Conservation (phyloP, 352 stramenopile species). For the Salisapilia sapeloensis region DNA sequence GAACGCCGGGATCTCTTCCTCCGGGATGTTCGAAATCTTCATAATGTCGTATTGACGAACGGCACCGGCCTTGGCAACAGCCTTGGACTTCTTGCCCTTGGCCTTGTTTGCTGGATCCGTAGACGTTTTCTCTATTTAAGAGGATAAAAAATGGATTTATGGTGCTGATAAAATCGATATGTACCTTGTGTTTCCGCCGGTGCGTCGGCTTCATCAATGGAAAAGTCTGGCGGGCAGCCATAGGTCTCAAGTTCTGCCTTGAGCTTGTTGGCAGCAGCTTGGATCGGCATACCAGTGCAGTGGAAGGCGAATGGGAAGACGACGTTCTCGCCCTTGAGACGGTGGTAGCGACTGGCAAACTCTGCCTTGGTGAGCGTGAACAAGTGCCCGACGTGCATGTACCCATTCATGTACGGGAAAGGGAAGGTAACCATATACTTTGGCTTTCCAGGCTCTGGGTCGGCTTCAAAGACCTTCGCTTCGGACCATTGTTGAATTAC, state of each 20-base stretch:
- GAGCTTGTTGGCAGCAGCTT: constrained; percentile 98
- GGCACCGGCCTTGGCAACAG: constrained; percentile 94
- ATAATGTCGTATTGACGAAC: constrained; percentile 99
- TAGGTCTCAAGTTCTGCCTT: constrained; percentile 93
- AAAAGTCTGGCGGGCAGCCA: constrained; percentile 90
- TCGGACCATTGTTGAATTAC: constrained; percentile 83
- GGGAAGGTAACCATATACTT: constrained; percentile 99
- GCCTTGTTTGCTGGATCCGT: constrained; percentile 71
- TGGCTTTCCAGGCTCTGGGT: constrained; percentile 51
- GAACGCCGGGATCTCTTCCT: constrained; percentile 95
- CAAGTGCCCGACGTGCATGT: constrained; percentile 94
- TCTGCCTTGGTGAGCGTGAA: constrained; percentile 99
- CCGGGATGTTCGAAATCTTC: constrained; percentile 80
- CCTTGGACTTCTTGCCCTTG: constrained; percentile 97
- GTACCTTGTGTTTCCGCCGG: constrained; percentile 8
- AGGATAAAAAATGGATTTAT: background rate
- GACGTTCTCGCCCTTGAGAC: constrained; percentile 97
- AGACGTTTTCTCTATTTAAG: constrained; percentile 50
- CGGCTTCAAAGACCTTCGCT: constrained; percentile 83
- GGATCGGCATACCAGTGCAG: constrained; percentile 99
- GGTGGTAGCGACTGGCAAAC: constrained; percentile 85
- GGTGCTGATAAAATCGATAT: background rate
- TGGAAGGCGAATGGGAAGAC: constrained; percentile 99
- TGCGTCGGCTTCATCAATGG: constrained; percentile 24
- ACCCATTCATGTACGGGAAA: constrained; percentile 99